A percentile compares a stretch with the other conserved stretches of the same genome.
phyloP scores from a whole-genome alignment of 306 rosid genomes.

The Delonix regia region DNA sequence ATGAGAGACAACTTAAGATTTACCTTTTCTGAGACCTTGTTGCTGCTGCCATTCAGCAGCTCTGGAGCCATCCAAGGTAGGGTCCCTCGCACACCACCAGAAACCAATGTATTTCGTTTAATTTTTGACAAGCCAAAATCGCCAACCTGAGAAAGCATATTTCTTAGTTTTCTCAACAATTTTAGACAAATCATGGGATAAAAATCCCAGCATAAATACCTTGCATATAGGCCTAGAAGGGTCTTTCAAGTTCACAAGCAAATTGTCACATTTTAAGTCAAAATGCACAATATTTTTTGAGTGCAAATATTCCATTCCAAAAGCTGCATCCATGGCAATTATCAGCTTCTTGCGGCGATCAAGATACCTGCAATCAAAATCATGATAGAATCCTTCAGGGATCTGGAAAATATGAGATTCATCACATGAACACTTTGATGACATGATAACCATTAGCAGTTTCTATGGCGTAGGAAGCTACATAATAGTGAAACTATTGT shows the following conservation, averaged over 20 bases:
- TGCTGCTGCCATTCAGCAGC: slow-evolving; percentile 82
- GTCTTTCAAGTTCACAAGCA: slow-evolving; percentile 87
- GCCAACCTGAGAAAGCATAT: slow-evolving; percentile 60
- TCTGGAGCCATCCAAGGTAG: slow-evolving; percentile 99
- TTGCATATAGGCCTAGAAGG: slow-evolving; percentile 88
- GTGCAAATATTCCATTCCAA: slow-evolving; percentile 96
- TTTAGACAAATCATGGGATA: not conserved
- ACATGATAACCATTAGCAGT: not conserved
- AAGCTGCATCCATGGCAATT: slow-evolving; percentile 95
- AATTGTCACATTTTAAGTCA: slow-evolving; percentile 90
- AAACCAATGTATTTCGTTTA: slow-evolving; percentile 80
- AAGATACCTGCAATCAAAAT: slow-evolving; percentile 57
- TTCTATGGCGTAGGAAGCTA: not conserved
- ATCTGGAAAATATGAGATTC: slow-evolving; percentile 19
- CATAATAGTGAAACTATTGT: slow-evolving; percentile 14
- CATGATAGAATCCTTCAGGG: slow-evolving; percentile 10
- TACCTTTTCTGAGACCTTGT: slow-evolving; percentile 94
- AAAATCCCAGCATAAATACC: slow-evolving; percentile 47
- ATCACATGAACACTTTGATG: not conserved
- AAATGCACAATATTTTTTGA: slow-evolving; percentile 89
- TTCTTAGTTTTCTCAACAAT: slow-evolving; percentile 26
- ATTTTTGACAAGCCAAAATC: slow-evolving; percentile 95
- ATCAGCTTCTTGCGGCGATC: slow-evolving; percentile 88
- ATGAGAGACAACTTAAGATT: slow-evolving; percentile 10
- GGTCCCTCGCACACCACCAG: slow-evolving; percentile 93